These are phyloP conservation scores for Sclerotinia glacialis DNA, from an alignment of 2,329 filamentous ascomycete species.

Conservation along the genomic window DNA sequence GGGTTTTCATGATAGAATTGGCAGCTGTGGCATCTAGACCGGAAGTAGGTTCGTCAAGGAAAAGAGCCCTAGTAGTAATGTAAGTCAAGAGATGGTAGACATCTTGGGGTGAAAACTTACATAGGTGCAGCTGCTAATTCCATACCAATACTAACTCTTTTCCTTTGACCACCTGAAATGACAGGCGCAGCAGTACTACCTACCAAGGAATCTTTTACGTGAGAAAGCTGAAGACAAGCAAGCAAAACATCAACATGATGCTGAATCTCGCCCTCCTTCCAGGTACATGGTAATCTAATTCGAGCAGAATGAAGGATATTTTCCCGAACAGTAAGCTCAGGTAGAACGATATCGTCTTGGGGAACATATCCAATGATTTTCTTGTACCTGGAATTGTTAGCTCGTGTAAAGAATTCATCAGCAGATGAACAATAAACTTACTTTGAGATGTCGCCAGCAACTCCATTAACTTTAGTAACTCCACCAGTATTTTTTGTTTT, in stretches of 20 bases:
- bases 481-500: conserved; percentile 53
- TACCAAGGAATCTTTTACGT: conserved; percentile 47
- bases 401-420: background rate
- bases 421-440: conserved; percentile 19
- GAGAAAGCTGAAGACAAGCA: conserved; percentile 47
- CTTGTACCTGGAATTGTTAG: conserved; percentile 46
- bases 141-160: conserved; percentile 61
- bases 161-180: conserved; percentile 60
- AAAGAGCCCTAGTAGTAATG: conserved; percentile 45
- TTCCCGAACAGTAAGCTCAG: conserved; percentile 59
- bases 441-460: conserved; percentile 36
- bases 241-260: conserved; percentile 56
- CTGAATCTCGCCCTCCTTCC: conserved; percentile 49
- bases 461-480: conserved; percentile 49
- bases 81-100: background rate
- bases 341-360: conserved; percentile 59
- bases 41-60: conserved; percentile 59
- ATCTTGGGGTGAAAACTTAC: background rate
- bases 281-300: conserved; percentile 52
- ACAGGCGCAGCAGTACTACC: conserved; percentile 59
- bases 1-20: conserved; percentile 60
- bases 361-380: conserved; percentile 62
- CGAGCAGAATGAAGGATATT: conserved; percentile 60
- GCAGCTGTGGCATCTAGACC: conserved; percentile 63
- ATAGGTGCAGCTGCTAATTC: conserved; percentile 56